Conservation (phyloP, 257 asterid genomes). For the Asclepias syriaca region DNA sequence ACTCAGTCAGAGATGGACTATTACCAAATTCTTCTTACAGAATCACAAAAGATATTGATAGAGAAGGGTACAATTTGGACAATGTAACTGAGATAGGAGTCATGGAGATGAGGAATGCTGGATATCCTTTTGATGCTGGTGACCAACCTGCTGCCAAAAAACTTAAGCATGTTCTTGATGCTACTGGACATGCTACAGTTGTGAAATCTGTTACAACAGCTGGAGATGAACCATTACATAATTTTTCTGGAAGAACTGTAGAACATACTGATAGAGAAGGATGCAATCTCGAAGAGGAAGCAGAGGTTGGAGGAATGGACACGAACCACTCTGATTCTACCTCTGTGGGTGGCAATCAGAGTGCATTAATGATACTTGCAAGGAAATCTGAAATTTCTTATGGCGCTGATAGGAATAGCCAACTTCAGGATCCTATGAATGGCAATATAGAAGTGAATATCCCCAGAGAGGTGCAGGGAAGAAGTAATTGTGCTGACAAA, state of each 20-base stretch:
- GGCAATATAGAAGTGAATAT: conserved; percentile 19
- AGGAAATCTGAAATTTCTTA: conserved; percentile 13
- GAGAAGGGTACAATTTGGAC: conserved; percentile 22
- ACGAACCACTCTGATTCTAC: conserved; percentile 10
- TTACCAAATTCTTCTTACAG: conserved; percentile 17
- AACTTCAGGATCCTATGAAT: conserved; percentile 16
- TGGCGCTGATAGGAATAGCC: conserved; percentile 22
- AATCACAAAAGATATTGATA: conserved; percentile 14
- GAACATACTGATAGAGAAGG: conserved; percentile 22
- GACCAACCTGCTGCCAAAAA: conserved; percentile 28
- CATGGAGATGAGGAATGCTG: conserved; percentile 12
- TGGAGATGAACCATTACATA: conserved; percentile 7
- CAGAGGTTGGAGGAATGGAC: conserved; percentile 14
- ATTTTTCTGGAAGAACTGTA: conserved; percentile 14
- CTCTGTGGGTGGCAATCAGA: conserved; percentile 12
- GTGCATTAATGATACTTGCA: conserved; percentile 16
- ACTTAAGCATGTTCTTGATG: conserved; percentile 31
- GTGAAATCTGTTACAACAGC: conserved; percentile 13
- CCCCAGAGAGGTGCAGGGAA: conserved; percentile 23
- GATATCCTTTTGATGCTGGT: conserved; percentile 16
- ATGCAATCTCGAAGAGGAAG: conserved; percentile 18
- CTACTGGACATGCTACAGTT: conserved; percentile 13
- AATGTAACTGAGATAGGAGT: conserved; percentile 21
- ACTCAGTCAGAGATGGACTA: conserved; percentile 1
- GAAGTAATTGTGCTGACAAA: conserved; percentile 24